Percentiles rank a stretch among this genome's conserved stretches.
These are phyloP conservation scores for Claviceps pusilla DNA, from an alignment of 2,329 filamentous ascomycete genomes.

Conservation along the genomic window DNA sequence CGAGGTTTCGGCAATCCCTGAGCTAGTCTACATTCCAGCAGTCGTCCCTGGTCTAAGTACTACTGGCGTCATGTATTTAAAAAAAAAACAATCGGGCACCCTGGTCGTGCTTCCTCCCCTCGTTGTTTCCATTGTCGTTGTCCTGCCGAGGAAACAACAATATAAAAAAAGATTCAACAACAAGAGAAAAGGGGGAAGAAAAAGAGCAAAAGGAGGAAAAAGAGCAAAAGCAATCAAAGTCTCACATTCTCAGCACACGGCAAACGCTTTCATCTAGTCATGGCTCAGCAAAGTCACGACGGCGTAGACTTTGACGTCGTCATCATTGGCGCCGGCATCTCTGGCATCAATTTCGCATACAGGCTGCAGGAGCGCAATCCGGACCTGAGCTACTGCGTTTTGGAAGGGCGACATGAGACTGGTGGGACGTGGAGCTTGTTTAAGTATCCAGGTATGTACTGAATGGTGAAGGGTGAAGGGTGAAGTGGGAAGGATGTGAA, in stretches of 20 bases:
- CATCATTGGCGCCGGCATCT: conserved; percentile 55
- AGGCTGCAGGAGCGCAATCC: conserved; percentile 43
- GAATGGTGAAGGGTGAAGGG: background rate
- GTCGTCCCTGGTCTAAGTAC: background rate
- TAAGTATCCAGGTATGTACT: conserved; percentile 42
- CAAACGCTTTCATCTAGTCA: background rate
- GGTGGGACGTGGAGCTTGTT: conserved; percentile 66
- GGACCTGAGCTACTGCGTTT: conserved; percentile 39
- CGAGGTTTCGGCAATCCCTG: background rate
- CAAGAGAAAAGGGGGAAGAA: background rate
- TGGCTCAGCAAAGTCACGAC: background rate
- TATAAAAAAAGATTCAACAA: background rate
- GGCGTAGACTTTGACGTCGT: conserved; percentile 30
- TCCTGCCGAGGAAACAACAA: background rate
- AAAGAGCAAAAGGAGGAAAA: background rate
- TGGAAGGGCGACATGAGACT: conserved; percentile 47
- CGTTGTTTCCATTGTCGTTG: background rate
- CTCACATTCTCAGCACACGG: background rate
- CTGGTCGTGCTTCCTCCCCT: background rate
- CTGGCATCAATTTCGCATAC: conserved; percentile 57
- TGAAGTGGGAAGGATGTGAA: too few species aligned
- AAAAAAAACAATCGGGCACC: background rate
- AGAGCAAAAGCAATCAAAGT: too few species aligned
- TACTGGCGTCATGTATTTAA: background rate
- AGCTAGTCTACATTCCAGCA: background rate